Evolutionary conservation across 495 filamentous ascomycete species (phyloP), one percentile per base, ranked within the genome.

Genomic region (Lophiostoma macrostomum): DNA sequence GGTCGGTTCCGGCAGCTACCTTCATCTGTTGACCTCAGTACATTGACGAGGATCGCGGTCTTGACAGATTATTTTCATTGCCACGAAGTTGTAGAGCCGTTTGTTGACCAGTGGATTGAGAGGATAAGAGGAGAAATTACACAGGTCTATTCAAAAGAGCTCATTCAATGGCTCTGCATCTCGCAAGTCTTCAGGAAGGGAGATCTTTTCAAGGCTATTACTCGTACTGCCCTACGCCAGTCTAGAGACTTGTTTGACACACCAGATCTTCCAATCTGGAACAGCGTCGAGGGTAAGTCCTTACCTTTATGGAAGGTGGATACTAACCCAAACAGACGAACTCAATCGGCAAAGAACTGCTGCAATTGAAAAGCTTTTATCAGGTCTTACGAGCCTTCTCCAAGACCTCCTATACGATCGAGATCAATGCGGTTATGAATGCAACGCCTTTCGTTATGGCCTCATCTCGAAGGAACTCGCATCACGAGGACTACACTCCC

Each of bases 121-220:
- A 6, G 20, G 5, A 4, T 46, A 22, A 46, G 32, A 46, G 42
- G 42, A 31, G 42, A 31, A 4, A 46, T 46, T 31, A 7, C 42
- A 30, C 4, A 6, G 18, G 20, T 11, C 4, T 46, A 19, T 46
- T 46, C 27, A 19, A 46, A 31, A 16, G 42, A 46, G 32, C 42
- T 46, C 4, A 46, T 46, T 22, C 42, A 46, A 22, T 46, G 42
- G 42, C 42, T 46, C 27, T 46, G 42, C 42, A 31, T 46, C 32
- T 29, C 42, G n/a, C 27, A 8, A 5, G 27, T 31, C 27, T 46
- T 46, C 42, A 6, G 20, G 4, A 46, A 46, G 16, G 6, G 20
- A 28, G 20, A 12, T 14, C 18, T 8, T 5, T 46, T 46, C 22
- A 4, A 46, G 42, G 42, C 12, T 29, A 28, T 46, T 4, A 46